phyloP scores from a whole-genome alignment of 2,329 filamentous ascomycete species.

The Trematosphaeria pertusa region DNA sequence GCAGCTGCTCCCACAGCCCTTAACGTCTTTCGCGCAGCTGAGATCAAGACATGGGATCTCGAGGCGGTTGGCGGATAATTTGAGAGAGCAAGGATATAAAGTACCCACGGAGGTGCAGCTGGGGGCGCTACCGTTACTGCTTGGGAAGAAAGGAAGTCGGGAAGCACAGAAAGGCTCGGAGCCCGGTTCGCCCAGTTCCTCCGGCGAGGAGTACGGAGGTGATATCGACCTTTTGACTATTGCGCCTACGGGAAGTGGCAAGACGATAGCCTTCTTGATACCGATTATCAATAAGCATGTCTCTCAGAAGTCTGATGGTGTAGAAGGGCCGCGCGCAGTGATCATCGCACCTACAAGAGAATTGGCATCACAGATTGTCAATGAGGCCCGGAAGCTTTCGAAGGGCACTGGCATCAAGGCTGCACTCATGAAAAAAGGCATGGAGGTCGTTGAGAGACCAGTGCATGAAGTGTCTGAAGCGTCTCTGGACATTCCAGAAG shows the following conservation, averaged over 20 bases:
- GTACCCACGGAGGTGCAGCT: conserved; percentile 94
- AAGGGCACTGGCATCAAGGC: conserved; percentile 79
- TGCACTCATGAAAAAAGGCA: conserved; percentile 83
- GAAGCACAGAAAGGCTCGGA: conserved; percentile 9
- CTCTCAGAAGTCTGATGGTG: conserved; percentile 29
- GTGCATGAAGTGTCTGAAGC: conserved; percentile 53
- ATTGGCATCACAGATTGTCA: conserved; percentile 58
- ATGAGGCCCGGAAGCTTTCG: conserved; percentile 83
- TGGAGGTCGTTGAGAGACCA: conserved; percentile 62
- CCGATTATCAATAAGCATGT: conserved; percentile 79
- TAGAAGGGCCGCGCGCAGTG: conserved; percentile 47
- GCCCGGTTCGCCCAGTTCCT: conserved; percentile 48
- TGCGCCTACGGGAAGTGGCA: conserved; percentile 94
- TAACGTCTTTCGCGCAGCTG: conserved; percentile 78
- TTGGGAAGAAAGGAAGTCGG: conserved; percentile 55
- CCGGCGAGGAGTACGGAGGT: conserved; percentile 31
- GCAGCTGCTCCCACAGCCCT: conserved; percentile 77
- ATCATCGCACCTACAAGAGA: conserved; percentile 60
- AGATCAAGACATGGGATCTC: conserved; percentile 76
- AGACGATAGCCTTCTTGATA: conserved; percentile 92
- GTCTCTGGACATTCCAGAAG: conserved; percentile 27
- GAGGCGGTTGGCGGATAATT: conserved; percentile 75
- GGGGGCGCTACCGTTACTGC: conserved; percentile 79
- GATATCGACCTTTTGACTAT: conserved; percentile 82
- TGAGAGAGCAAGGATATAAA: conserved; percentile 82